Base-by-base conservation (phyloP, 1,284 basidiomycete species). In the Puccinia novopanici region DNA sequence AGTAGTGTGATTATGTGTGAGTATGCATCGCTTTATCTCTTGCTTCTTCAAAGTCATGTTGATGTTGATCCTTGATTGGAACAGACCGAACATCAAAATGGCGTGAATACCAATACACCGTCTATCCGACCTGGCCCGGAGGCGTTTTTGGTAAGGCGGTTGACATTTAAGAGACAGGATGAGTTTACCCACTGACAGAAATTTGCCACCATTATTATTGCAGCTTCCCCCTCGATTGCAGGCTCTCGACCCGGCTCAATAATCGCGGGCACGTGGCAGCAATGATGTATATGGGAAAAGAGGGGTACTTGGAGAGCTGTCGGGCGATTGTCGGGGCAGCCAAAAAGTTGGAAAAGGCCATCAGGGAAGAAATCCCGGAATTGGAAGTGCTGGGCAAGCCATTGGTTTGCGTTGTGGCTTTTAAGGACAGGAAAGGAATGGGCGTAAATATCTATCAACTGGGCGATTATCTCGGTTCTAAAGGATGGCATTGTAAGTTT, bases 201-300 rank as follows among this genome's bases (percentile, higher is more conserved):
- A 2, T 24, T 54, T 54, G 34, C 12, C n/a, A n/a, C n/a, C n/a
- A n/a, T 68, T 37, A 6, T 17, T 30, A n/a, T 63, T 80, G 6
- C 37, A 75, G 84, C 84, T 34, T 84, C 83, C 8, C 85, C 83
- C 19, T 84, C 82, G 8, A 84, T 83, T 10, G 76, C 76, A 22
- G 84, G 81, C 19, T 84, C 76, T 75, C 92, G 95, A 63, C 94
- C 95, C 0, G 96, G 96, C 12, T 91, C 94, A 0, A 87, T 98
- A 81, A 92, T 99, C 81, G 96, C 96, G 15, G 96, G 94, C 61
- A 92, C 94, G 22, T 99, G 95, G 94, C 96, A 3, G 94, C 94
- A 0, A 91, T 98, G 91, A 92, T 96, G 84, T 91, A 93, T 85
- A 91, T 97, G 87, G 96, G 96, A 40, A 88, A 91, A 81, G 89